These are phyloP conservation scores for Lumnitzera racemosa DNA, from an alignment of 345 rosid genomes.

Conservation along the genomic window DNA sequence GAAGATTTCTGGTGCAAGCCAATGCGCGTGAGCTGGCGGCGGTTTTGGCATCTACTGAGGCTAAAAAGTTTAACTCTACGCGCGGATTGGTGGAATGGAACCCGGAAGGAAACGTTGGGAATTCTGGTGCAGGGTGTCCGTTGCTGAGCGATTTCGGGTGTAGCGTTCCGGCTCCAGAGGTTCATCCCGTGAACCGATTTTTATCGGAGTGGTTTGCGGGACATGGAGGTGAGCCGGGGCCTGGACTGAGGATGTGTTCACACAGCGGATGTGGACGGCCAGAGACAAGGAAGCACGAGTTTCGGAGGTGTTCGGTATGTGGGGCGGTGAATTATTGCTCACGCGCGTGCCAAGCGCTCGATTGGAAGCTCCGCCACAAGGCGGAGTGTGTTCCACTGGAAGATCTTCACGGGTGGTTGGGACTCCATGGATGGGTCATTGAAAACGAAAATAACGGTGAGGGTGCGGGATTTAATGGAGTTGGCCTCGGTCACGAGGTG, in stretches of 20 bases:
- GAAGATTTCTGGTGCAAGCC: conserved; percentile 89
- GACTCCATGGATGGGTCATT: conserved; percentile 4
- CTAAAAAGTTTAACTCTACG: conserved; percentile 8
- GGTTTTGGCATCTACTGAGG: conserved; percentile 38
- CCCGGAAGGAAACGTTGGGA: conserved; percentile 6
- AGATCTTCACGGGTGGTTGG: conserved; percentile 46
- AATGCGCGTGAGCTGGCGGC: conserved; percentile 85
- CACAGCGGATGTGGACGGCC: conserved; percentile 85
- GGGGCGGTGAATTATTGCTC: conserved; percentile 94
- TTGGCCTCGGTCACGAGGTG: too few relatives aligned
- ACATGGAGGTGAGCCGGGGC: conserved; percentile 28
- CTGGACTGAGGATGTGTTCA: conserved; percentile 71
- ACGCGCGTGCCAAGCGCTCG: conserved; percentile 95
- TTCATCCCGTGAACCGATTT: conserved; percentile 69
- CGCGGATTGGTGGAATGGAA: conserved; percentile 53
- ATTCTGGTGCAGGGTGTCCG: conserved; percentile 40
- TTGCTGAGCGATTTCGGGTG: conserved; percentile 85
- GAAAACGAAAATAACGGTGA: conserved; percentile 30
- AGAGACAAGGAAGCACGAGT: conserved; percentile 89
- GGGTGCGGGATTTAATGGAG: conserved; percentile 2
- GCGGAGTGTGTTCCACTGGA: conserved; percentile 67
- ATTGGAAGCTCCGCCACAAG: conserved; percentile 90
- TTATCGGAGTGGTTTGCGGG: conserved; percentile 65
- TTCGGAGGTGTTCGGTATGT: conserved; percentile 87
- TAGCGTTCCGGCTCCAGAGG: conserved; percentile 82